Percentiles rank a stretch among this genome's conserved stretches.
Evolutionary conservation across 345 rosid species (phyloP).

Genomic region (Linum usitatissimum): DNA sequence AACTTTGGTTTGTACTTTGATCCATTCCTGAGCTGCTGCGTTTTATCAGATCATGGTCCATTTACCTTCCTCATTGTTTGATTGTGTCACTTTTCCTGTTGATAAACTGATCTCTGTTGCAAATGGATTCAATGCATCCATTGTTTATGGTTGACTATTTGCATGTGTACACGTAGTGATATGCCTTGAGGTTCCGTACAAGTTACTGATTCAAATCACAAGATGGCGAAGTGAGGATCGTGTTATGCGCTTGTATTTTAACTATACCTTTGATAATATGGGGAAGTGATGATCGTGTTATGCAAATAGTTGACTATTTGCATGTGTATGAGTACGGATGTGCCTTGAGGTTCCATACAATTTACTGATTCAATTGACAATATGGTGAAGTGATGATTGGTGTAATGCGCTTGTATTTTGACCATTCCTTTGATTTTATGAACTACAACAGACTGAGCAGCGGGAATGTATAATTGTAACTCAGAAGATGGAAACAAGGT

Average conservation of each 20-base stretch:
- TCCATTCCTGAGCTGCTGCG: no score
- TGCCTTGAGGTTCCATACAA: no score
- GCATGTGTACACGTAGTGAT: background rate
- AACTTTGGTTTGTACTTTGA: no score
- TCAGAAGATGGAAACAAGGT: background rate
- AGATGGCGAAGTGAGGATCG: background rate
- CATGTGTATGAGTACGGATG: background rate
- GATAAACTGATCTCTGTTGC: no score
- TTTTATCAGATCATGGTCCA: background rate
- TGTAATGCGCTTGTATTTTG: background rate
- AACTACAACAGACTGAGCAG: background rate
- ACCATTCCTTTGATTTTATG: background rate
- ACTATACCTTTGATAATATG: background rate
- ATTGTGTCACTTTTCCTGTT: no score
- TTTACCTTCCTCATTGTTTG: no score
- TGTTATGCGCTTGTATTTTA: background rate
- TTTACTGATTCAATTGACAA: background rate
- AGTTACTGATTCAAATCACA: background rate
- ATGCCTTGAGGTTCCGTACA: no score
- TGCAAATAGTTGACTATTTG: no score
- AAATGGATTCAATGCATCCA: background rate
- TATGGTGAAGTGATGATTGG: background rate
- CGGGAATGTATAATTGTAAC: background rate
- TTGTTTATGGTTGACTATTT: background rate
- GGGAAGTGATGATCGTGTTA: no score